Evolutionary conservation across 2,329 filamentous ascomycete species (phyloP).

Genomic region (Beauveria sp.): DNA sequence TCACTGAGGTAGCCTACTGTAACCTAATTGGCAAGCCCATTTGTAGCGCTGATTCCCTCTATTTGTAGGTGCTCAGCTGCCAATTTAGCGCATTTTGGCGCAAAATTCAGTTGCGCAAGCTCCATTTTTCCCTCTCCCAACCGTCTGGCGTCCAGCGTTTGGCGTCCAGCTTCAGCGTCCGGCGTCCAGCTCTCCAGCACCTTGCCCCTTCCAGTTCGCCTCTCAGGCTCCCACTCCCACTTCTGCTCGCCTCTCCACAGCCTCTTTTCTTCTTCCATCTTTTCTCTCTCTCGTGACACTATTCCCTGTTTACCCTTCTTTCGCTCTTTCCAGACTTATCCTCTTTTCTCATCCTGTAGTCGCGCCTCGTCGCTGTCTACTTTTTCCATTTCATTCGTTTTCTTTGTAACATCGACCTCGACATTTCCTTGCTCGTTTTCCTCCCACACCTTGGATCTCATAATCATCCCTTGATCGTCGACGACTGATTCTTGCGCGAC

Average conservation of each 20-base stretch:
- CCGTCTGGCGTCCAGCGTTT: not conserved
- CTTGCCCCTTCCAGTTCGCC: not conserved
- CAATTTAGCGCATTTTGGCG: not conserved
- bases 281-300: constrained; percentile 8
- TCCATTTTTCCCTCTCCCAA: not conserved
- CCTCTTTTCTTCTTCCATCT: not conserved
- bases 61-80: not conserved
- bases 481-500: not conserved
- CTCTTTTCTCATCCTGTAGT: constrained; percentile 1
- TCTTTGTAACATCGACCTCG: not conserved
- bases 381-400: not conserved
- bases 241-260: not conserved
- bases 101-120: not conserved
- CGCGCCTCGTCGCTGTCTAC: not conserved
- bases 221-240: not conserved
- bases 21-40: too few relatives aligned
- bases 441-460: not conserved
- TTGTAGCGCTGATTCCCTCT: too few relatives aligned
- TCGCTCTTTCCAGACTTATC: not conserved
- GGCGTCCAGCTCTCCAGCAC: not conserved
- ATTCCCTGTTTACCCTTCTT: constrained; percentile 7
- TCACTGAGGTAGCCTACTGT: not conserved
- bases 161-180: too few relatives aligned
- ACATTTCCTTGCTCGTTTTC: not conserved
- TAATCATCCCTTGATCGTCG: not conserved